These are phyloP conservation scores for Ophiostoma ulmi DNA, from an alignment of 2,329 filamentous ascomycete species.

Conservation along the genomic window DNA sequence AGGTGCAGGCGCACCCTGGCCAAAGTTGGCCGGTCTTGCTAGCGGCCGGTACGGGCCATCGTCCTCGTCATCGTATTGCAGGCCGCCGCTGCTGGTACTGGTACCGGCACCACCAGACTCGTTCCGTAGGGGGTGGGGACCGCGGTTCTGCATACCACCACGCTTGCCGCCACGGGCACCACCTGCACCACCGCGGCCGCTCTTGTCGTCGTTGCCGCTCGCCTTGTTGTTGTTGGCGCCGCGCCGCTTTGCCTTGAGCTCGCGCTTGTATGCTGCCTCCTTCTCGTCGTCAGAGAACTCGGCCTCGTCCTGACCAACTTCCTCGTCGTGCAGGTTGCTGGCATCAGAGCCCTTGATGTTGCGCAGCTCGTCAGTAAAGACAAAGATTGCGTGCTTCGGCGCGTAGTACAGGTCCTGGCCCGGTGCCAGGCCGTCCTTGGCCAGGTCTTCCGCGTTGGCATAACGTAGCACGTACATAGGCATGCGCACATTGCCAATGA, in stretches of 20 bases:
- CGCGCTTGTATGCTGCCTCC: constrained; percentile 74
- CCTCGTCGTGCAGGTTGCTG: constrained; percentile 91
- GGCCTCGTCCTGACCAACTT: constrained; percentile 75
- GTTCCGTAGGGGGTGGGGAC: constrained; percentile 38
- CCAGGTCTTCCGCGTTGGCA: constrained; percentile 55
- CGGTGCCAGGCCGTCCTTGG: constrained; percentile 59
- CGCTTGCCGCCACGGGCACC: constrained; percentile 12
- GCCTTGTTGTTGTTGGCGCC: constrained; percentile 32
- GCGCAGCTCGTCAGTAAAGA: constrained; percentile 80
- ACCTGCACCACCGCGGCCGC: background rate
- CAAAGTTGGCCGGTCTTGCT: constrained; percentile 60
- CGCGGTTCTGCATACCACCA: background rate
- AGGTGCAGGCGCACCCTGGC: constrained; percentile 35
- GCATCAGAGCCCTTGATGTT: constrained; percentile 84
- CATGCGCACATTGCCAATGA: constrained; percentile 77
- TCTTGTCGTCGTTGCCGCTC: constrained; percentile 5
- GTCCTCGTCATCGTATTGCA: constrained; percentile 64
- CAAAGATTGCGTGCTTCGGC: constrained; percentile 69
- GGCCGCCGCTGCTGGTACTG: constrained; percentile 35
- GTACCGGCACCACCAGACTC: constrained; percentile 32
- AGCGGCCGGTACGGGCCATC: constrained; percentile 69
- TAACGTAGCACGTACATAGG: constrained; percentile 84
- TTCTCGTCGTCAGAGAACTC: constrained; percentile 97
- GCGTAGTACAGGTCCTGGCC: constrained; percentile 76
- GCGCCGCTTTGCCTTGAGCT: constrained; percentile 61